Evolutionary conservation across 345 rosid species (phyloP), one percentile per base, ranked within the genome.

Genomic region (Eucalyptus camaldulensis): DNA sequence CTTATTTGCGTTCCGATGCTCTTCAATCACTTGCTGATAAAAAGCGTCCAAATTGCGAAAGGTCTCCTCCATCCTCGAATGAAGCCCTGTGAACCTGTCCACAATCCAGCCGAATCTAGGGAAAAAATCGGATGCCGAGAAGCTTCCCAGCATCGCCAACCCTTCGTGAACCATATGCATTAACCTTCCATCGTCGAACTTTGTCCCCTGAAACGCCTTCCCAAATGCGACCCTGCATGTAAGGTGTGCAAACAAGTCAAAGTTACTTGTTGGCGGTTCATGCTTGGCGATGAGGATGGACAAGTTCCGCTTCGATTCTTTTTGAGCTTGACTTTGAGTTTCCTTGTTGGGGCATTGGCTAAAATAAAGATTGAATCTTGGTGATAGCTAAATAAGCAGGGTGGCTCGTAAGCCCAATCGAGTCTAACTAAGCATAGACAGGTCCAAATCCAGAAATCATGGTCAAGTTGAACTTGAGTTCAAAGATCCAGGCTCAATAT

Each of bases 161-260:
- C 88, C 56, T 51, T 83, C 91, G 6, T 29, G 65, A 16, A 91
- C 13, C 54, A 91, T 21, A 29, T 83, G 81, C 53, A 87, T 31
- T 31, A 91, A 87, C 43, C 50, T 90, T 27, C 47, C 62, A 16
- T 58, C 40, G 67, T 91, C 88, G 6, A 65, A 49, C 40, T 86
- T 86, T 27, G 87, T 91, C 72, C 86, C 93, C 60, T 88, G 88
- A 29, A 89, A 93, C 45, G 72, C 88, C 88, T 89, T 85, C 47
- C 95, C 95, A 21, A 90, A 92, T 29, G 91, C 92, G 45, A 72
- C 62, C 89, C 89, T 88, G 49, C 87, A 83, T 37, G 27, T 19
- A 37, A 37, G 45, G 83, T 37, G 83, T 21, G 83, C 45, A 72
- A 72, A 72, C 27, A 72, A 72, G 83, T 72, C 83, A 19, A n/a